Evolutionary conservation across 2,329 filamentous ascomycete genomes (phyloP).

Genomic region (Leptosphaerulina australis): DNA sequence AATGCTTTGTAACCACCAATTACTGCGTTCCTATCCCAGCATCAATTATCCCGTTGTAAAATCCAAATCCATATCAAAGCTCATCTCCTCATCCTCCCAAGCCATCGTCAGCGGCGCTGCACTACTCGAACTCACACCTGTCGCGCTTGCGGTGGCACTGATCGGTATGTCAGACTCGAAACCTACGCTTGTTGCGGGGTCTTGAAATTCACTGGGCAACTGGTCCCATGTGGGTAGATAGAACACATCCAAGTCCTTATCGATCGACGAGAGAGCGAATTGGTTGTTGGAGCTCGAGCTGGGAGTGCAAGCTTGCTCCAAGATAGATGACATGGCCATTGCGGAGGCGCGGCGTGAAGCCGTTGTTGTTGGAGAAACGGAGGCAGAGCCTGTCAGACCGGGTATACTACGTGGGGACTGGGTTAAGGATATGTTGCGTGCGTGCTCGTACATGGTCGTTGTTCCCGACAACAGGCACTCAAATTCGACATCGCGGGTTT

Average conservation of each 20-base stretch:
- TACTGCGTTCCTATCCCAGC: slow-evolving; percentile 5
- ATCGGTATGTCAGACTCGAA: slow-evolving; percentile 25
- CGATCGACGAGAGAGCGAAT: background rate
- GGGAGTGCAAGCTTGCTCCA: slow-evolving; percentile 29
- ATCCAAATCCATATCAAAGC: slow-evolving; percentile 41
- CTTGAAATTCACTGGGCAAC: slow-evolving; percentile 32
- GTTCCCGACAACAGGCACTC: slow-evolving; percentile 40
- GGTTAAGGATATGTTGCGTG: slow-evolving; percentile 20
- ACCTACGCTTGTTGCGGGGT: slow-evolving; percentile 30
- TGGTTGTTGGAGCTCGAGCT: background rate
- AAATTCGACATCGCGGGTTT: slow-evolving; percentile 24
- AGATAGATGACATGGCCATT: slow-evolving; percentile 25
- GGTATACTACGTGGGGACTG: slow-evolving; percentile 26
- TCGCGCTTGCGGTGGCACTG: slow-evolving; percentile 16
- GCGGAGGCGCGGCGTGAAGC: slow-evolving; percentile 22
- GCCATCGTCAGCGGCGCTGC: slow-evolving; percentile 17
- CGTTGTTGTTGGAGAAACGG: slow-evolving; percentile 24
- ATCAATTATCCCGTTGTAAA: slow-evolving; percentile 15
- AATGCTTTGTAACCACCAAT: background rate
- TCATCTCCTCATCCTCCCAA: slow-evolving; percentile 42
- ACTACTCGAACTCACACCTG: slow-evolving; percentile 8
- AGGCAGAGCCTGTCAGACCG: slow-evolving; percentile 24
- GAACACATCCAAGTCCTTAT: slow-evolving; percentile 23
- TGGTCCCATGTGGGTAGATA: slow-evolving; percentile 39
- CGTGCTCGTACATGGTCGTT: slow-evolving; percentile 20